Evolutionary conservation across 768 basidiomycete genomes (phyloP).

Genomic region (Daedaleopsis nitida): DNA sequence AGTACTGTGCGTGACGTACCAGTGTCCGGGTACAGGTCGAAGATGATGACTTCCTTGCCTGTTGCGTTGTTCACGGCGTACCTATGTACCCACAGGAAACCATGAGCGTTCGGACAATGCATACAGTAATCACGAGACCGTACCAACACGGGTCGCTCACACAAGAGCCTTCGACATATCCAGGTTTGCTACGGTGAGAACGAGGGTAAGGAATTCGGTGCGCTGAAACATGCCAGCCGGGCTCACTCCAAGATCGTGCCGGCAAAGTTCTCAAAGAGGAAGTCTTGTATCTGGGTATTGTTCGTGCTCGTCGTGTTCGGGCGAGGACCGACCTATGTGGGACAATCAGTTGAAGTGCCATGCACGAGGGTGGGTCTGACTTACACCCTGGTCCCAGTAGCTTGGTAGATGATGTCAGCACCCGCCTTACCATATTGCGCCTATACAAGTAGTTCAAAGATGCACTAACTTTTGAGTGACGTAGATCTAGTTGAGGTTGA

Average conservation of each 20-base stretch:
- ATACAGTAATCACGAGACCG: neutral
- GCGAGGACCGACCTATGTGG: conserved; percentile 37
- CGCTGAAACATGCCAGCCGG: conserved; percentile 2
- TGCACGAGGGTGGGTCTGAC: conserved; percentile 6
- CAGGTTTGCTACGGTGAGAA: conserved; percentile 34
- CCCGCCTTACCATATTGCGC: neutral
- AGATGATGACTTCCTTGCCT: conserved; percentile 58
- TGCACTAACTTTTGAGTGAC: conserved; percentile 58
- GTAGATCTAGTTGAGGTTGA: conserved; percentile 44
- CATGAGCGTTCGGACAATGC: neutral
- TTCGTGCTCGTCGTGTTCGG: conserved; percentile 48
- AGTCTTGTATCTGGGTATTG: conserved; percentile 58
- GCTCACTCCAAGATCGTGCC: conserved; percentile 51
- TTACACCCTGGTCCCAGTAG: conserved; percentile 63
- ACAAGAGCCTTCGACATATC: conserved; percentile 59
- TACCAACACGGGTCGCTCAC: conserved; percentile 62
- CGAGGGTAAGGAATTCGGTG: neutral
- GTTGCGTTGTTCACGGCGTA: conserved; percentile 55
- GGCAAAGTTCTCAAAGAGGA: conserved; percentile 55
- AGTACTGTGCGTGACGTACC: conserved; percentile 35
- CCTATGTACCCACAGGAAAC: conserved; percentile 4
- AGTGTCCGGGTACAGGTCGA: conserved; percentile 60
- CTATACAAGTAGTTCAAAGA: neutral
- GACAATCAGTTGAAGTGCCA: neutral
- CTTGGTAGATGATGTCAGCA: conserved; percentile 30